Conservation (phyloP, 768 basidiomycete species). For the Chalciporus pseudorubinellus region DNA sequence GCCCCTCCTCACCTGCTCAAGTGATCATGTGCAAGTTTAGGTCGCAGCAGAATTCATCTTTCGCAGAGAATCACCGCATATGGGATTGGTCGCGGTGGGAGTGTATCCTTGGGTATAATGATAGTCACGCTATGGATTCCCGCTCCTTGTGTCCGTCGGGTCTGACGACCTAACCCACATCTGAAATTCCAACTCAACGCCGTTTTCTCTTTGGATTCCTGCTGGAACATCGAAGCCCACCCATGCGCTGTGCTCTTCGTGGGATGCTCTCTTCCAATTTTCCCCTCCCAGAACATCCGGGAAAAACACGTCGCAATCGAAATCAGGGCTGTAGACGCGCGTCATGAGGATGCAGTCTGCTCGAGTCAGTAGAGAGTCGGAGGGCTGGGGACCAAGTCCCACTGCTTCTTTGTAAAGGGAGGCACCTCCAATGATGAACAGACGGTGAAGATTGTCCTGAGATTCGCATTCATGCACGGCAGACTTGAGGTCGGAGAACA, state of each 20-base stretch:
- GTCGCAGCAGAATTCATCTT: neutral
- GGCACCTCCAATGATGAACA: slow-evolving; percentile 92
- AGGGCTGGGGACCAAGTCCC: slow-evolving; percentile 24
- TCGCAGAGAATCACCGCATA: neutral
- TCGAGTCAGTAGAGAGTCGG: slow-evolving; percentile 33
- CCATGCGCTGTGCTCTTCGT: slow-evolving; percentile 71
- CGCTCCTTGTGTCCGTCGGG: neutral
- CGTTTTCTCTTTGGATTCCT: slow-evolving; percentile 80
- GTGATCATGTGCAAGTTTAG: neutral
- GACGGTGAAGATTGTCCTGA: slow-evolving; percentile 43
- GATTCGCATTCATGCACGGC: slow-evolving; percentile 15
- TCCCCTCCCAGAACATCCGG: slow-evolving; percentile 56
- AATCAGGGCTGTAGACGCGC: slow-evolving; percentile 69
- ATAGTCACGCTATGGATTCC: slow-evolving; percentile 2
- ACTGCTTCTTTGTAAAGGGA: slow-evolving; percentile 76
- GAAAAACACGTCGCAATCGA: slow-evolving; percentile 88
- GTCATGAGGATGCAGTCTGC: slow-evolving; percentile 89
- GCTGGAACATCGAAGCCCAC: slow-evolving; percentile 73
- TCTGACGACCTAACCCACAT: slow-evolving; percentile 75
- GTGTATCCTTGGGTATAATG: slow-evolving; percentile 2
- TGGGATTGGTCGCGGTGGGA: neutral
- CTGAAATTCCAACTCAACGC: slow-evolving; percentile 85
- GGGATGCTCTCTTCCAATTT: slow-evolving; percentile 58
- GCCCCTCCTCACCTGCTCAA: no score
- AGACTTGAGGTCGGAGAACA: slow-evolving; percentile 18